Evolutionary conservation across 176 grass and related monocot genomes (phyloP).

Genomic region (Oryza meridionalis): DNA sequence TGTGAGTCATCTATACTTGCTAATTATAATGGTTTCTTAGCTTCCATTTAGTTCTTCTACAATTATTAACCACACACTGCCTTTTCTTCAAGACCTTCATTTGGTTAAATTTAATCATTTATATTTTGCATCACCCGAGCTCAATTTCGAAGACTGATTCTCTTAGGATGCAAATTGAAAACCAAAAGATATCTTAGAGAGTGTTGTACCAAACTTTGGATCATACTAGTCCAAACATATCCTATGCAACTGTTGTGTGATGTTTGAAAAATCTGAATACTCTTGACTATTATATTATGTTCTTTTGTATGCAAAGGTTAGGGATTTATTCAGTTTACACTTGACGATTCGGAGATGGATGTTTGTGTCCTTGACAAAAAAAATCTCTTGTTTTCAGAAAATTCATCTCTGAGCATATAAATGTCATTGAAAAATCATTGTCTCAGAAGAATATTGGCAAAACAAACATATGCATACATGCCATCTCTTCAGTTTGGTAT

Average conservation of each 20-base stretch:
- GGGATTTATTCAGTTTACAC: neutral
- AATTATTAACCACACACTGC: neutral
- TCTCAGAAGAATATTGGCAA: constrained; percentile 5
- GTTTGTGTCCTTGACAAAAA: neutral
- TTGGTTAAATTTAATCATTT: constrained; percentile 13
- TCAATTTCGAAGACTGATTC: neutral
- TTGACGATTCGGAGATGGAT: neutral
- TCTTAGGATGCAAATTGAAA: constrained; percentile 20
- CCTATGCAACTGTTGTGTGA: neutral
- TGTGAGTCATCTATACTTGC: constrained; percentile 54
- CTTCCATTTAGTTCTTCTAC: neutral
- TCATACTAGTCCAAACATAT: neutral
- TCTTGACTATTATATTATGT: neutral
- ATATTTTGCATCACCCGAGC: neutral
- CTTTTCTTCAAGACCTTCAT: neutral
- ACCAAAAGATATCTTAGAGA: neutral
- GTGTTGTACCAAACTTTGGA: neutral
- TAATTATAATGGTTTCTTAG: constrained; percentile 5
- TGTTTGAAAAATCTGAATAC: neutral
- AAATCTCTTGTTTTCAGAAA: constrained; percentile 1
- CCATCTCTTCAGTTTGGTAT: constrained; percentile 22
- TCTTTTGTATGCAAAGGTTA: neutral
- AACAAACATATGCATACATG: neutral
- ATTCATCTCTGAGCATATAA: neutral
- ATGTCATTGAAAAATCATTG: neutral